Base-by-base conservation (phyloP, 495 filamentous ascomycete species). In the Jackrogersella multiformis region DNA sequence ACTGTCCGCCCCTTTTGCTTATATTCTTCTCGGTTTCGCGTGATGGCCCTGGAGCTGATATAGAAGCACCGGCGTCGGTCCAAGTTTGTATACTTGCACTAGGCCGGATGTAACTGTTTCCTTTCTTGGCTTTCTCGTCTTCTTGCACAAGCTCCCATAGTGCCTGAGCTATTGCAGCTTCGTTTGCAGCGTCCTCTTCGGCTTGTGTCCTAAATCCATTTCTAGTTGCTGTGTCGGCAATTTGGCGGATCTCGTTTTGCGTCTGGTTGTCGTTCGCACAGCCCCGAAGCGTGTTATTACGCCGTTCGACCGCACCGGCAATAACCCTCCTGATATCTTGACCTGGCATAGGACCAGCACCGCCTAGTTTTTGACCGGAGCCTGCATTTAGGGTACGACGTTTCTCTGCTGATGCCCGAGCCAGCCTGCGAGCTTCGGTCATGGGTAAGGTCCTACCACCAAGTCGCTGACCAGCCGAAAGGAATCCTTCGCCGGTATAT, bases 401-500 rank as follows among this genome's bases (percentile, higher is more conserved):
- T 73, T 88, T 89, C 72, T 95, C 92, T 0, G 94, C 94, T 6
- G 90, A 85, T 9, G 82, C 86, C 32, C 93, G 86, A 35, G 92
- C 92, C 38, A 88, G 81, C 38, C 93, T 85, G 12, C 89, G 86
- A 32, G 90, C 91, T 78, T 97, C 94, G 42, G 92, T 82, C 38
- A 87, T 74, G 0, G 90, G 90, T 0, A 94, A 82, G 26, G 82
- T 79, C 12, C 78, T 72, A 2, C 90, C 90, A 39, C 94, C 94
- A 0, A 97, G 84, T 28, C 85, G 85, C 26, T 86, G 86, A 5
- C 94, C 94, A 42, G 88, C 74, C 0, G 88, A 88, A 12, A 96
- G 80, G 82, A 97, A 97, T 6, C 92, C 91, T 77, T 97, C 93
- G 21, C 95, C 95, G 9, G 90, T 96, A 73, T 96, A 97, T 20